Evolutionary conservation across 164 flowering plant genomes (phyloP).

Genomic region (Liriodendron chinense): DNA sequence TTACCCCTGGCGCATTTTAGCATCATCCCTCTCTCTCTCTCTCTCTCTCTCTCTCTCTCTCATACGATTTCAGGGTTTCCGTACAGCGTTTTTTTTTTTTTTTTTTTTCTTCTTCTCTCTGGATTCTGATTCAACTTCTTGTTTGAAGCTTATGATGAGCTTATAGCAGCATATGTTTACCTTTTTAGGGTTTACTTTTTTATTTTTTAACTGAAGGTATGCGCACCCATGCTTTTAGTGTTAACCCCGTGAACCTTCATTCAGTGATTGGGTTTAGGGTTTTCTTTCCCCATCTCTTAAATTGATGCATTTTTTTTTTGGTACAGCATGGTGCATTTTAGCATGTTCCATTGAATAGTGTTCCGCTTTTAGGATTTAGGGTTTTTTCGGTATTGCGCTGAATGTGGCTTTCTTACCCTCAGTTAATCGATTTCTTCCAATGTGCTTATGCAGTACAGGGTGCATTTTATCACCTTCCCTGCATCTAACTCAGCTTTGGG

Average conservation of each 20-base stretch:
- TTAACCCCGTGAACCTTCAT: not conserved
- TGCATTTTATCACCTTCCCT: not conserved
- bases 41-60: no score
- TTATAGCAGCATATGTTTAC: no score
- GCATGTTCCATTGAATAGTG: not conserved
- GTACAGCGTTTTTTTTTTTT: no score
- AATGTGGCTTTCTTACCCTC: not conserved
- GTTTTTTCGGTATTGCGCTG: not conserved
- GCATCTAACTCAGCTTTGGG: not conserved
- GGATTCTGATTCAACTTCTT: no score
- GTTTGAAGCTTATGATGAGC: no score
- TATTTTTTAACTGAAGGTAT: no score
- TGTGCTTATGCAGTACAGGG: no score
- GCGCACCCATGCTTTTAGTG: not conserved
- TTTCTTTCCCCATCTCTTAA: not conserved
- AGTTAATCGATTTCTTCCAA: not conserved
- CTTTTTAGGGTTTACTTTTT: no score
- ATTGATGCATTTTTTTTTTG: not conserved
- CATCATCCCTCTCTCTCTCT: not conserved
- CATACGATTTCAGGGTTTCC: no score
- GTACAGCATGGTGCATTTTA: not conserved
- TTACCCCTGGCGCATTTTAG: not conserved
- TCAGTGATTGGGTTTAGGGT: not conserved
- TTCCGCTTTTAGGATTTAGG: conserved; percentile 6
- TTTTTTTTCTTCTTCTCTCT: no score